A percentile compares a stretch with the other conserved stretches of the same genome.
Conservation (phyloP, 1,284 basidiomycete species). For the Naganishia sp. region DNA sequence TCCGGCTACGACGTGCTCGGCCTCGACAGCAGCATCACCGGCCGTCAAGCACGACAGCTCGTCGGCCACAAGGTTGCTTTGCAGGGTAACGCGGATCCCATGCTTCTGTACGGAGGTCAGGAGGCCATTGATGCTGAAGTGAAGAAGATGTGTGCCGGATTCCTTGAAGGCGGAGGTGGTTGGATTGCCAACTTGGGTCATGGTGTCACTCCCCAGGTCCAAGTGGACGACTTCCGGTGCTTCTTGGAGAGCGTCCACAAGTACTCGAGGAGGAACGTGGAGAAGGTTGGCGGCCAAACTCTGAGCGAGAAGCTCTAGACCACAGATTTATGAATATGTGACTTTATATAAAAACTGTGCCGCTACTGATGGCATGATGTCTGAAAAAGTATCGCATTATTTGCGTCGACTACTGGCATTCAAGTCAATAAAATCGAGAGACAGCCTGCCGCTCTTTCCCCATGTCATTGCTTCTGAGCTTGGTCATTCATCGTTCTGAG, state of each 20-base stretch:
- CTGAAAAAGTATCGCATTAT: too few species aligned
- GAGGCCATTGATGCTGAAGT: constrained; percentile 87
- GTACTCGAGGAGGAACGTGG: constrained; percentile 59
- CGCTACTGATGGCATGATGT: too few species aligned
- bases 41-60: constrained; percentile 65
- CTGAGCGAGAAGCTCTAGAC: constrained; percentile 27
- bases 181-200: constrained; percentile 98
- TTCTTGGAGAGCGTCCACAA: constrained; percentile 90
- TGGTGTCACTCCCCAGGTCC: constrained; percentile 94
- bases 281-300: neutral
- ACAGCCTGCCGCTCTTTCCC: too few species aligned
- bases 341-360: neutral
- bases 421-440: too few species aligned
- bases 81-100: constrained; percentile 95
- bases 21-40: constrained; percentile 84
- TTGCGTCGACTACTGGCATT: too few species aligned
- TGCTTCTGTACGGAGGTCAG: constrained; percentile 79
- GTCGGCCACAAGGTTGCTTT: constrained; percentile 67
- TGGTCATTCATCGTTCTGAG: too few species aligned
- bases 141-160: constrained; percentile 76
- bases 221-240: constrained; percentile 84
- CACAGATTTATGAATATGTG: neutral
- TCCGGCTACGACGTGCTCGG: constrained; percentile 80
- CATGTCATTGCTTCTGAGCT: too few species aligned
- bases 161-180: constrained; percentile 64